Evolutionary conservation across 208 protist species (phyloP), one percentile per base, ranked within the genome.

Genomic region (Leptomonas seymouri): DNA sequence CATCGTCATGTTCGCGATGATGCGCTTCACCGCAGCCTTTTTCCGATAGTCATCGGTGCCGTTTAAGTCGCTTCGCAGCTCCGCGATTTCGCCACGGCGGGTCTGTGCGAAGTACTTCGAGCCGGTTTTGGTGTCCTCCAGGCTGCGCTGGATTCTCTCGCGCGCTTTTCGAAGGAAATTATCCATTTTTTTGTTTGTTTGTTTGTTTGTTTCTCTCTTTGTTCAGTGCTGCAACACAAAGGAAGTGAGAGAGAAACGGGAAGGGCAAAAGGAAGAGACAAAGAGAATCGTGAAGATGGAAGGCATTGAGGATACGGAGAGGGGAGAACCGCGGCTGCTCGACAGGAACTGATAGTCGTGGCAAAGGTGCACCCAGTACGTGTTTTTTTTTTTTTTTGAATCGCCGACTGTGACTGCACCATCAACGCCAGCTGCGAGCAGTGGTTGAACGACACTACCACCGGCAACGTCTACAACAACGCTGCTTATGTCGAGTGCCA

Each of bases 1-100:
- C 44, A 99, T 91, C 20, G 99, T 99, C 98, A 99, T 99, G 55
- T 92, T 97, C 7, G 98, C 98, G 64, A 99, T 99, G 39, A 99
- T 94, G 55, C 99, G 98, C 82, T 99, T 99, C 9, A 99, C 94
- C 5, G 98, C 97, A 18, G 94, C 89, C 76, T 98, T 98, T 81
- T 98, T 94, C 30, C 91, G 85, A 18, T 91, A 78, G 49, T 94
- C 73, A 57, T 96, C 89, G 11, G 81, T 81, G 66, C 89, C 93
- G 82, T 93, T 91, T n/a, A 99, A 81, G 45, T 98, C 96, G 46
- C 87, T 82, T 41, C 92, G 91, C 45, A 98, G 76, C 79, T 98
- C 97, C 9, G 89, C 86, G 18, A 94, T 86, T 68, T 99, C 98
- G 53, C 97, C 90, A 4, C 88, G 76, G 50, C 74, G 88, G n/a